These are phyloP conservation scores for Daldinia childiae DNA, from an alignment of 495 filamentous ascomycete genomes.

Conservation along the genomic window DNA sequence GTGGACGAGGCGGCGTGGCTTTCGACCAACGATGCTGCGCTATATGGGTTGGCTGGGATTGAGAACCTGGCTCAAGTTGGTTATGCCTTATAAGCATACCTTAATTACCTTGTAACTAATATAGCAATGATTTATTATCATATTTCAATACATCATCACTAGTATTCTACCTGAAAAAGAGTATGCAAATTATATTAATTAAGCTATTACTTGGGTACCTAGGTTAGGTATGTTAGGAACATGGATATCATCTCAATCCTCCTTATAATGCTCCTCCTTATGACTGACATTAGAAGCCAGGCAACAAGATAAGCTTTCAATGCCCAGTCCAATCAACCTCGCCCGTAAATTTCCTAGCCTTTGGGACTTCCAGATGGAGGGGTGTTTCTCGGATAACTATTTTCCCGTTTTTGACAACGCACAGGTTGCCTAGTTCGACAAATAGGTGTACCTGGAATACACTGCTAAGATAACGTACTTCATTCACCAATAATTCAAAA, in stretches of 20 bases:
- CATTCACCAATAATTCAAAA: background rate
- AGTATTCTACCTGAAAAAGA: too few relatives aligned
- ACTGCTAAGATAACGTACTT: too few relatives aligned
- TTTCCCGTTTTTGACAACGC: background rate
- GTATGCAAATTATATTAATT: too few relatives aligned
- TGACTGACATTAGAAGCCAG: background rate
- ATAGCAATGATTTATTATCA: too few relatives aligned
- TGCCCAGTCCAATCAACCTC: background rate
- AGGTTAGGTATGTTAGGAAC: too few relatives aligned
- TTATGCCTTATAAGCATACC: constrained; percentile 24
- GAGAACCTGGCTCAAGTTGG: constrained; percentile 55
- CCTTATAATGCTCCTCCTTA: background rate
- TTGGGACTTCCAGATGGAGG: background rate
- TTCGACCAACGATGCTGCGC: constrained; percentile 54
- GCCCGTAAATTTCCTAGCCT: background rate
- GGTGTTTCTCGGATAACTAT: background rate
- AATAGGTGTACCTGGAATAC: too few relatives aligned
- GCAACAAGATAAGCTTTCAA: background rate
- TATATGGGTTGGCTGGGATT: constrained; percentile 58
- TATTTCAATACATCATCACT: too few relatives aligned
- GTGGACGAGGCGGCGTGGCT: constrained; percentile 58
- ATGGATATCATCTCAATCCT: background rate
- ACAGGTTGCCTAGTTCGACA: background rate
- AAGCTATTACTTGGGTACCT: too few relatives aligned
- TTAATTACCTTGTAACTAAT: too few relatives aligned